Conservation (phyloP, 2,329 filamentous ascomycete species). For the Emericellopsis atlantica region DNA sequence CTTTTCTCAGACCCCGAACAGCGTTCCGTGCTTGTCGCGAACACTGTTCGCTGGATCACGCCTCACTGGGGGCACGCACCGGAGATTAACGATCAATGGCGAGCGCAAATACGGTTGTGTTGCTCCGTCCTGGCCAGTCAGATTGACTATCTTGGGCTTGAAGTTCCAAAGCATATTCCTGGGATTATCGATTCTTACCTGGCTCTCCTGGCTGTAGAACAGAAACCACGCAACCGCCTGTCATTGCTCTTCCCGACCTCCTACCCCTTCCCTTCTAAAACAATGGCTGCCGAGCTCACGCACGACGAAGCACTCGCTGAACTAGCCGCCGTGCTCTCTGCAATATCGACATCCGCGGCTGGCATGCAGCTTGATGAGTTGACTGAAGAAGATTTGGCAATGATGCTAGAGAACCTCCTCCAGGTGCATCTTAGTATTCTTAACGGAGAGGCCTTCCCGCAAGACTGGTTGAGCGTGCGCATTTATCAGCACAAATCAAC, state of each 20-base stretch:
- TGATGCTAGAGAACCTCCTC: conserved; percentile 65
- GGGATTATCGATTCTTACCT: conserved; percentile 86
- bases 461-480: conserved; percentile 81
- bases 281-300: conserved; percentile 42
- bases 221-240: conserved; percentile 49
- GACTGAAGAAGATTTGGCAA: conserved; percentile 59
- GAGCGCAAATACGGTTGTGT: conserved; percentile 84
- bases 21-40: conserved; percentile 59
- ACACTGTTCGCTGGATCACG: conserved; percentile 80
- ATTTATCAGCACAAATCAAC: conserved; percentile 88
- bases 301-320: conserved; percentile 87
- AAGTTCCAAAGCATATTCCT: conserved; percentile 80
- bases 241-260: conserved; percentile 82
- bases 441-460: conserved; percentile 78
- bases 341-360: conserved; percentile 57
- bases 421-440: conserved; percentile 83
- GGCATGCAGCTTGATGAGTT: conserved; percentile 61
- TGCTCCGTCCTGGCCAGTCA: conserved; percentile 87
- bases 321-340: conserved; percentile 75
- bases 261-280: conserved; percentile 76
- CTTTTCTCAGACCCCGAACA: conserved; percentile 73
- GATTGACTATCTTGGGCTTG: conserved; percentile 61
- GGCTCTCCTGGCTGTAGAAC: conserved; percentile 48
- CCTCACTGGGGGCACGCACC: conserved; percentile 80
- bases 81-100: conserved; percentile 72